These are phyloP conservation scores for Nemania diffusa DNA, from an alignment of 2,329 filamentous ascomycete species.

Conservation along the genomic window DNA sequence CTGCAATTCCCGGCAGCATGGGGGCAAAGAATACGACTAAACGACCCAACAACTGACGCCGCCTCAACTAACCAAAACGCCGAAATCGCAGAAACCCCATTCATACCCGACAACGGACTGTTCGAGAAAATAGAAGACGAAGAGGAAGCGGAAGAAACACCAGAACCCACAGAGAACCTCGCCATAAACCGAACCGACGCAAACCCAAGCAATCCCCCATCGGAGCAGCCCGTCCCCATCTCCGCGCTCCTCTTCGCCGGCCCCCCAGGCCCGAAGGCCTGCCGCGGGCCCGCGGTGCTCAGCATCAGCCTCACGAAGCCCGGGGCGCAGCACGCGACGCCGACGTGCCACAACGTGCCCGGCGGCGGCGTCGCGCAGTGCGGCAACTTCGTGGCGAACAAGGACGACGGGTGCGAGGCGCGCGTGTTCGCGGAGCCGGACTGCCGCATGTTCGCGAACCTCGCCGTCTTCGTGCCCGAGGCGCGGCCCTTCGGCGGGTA, in stretches of 20 bases:
- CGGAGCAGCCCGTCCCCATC: constrained; percentile 56
- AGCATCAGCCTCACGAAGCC: constrained; percentile 45
- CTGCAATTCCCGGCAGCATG: constrained; percentile 19
- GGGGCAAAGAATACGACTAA: constrained; percentile 37
- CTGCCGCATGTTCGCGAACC: constrained; percentile 50
- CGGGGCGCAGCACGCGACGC: constrained; percentile 40
- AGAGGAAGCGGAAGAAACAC: constrained; percentile 10
- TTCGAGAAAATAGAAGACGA: constrained; percentile 33
- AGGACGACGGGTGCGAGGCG: constrained; percentile 53
- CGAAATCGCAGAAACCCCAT: constrained; percentile 22
- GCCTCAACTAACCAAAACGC: constrained; percentile 35
- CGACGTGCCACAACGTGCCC: constrained; percentile 52
- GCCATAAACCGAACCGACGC: constrained; percentile 23
- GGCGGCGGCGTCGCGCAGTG: constrained; percentile 50
- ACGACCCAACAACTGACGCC: constrained; percentile 31
- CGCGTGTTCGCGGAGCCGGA: constrained; percentile 51
- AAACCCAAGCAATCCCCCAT: constrained; percentile 31
- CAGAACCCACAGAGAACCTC: constrained; percentile 32
- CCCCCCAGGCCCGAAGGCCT: constrained; percentile 51
- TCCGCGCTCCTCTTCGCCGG: constrained; percentile 57
- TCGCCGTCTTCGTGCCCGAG: constrained; percentile 53
- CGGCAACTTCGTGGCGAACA: constrained; percentile 51
- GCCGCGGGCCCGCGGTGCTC: constrained; percentile 49
- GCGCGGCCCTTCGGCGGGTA: constrained; percentile 48
- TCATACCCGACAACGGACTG: constrained; percentile 39